These are phyloP conservation scores for Houttuynia cordata DNA, from an alignment of 164 flowering plant genomes.

Conservation along the genomic window DNA sequence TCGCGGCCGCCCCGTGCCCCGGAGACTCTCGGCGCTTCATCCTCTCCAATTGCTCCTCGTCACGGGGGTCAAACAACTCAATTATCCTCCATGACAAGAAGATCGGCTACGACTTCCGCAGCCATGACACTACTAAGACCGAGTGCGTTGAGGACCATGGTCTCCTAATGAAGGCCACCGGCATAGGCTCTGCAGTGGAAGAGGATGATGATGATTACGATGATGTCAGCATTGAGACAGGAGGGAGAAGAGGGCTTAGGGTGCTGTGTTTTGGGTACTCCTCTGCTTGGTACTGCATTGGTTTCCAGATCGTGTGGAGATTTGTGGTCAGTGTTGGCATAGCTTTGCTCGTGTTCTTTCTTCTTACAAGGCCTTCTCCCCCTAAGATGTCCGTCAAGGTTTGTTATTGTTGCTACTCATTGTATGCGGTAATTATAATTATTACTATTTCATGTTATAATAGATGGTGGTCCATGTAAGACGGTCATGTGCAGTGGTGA, in stretches of 20 bases:
- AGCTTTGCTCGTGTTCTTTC: slow-evolving; percentile 3
- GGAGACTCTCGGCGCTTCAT: slow-evolving; percentile 1
- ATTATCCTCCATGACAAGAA: slow-evolving; percentile 4
- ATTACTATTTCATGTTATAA: too few relatives aligned
- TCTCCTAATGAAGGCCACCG: background rate
- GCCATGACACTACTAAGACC: background rate
- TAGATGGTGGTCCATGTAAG: too few relatives aligned
- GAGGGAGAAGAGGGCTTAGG: background rate
- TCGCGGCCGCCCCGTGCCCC: background rate
- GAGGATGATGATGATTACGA: slow-evolving; percentile 1
- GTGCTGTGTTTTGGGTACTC: background rate
- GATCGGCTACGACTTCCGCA: slow-evolving; percentile 1
- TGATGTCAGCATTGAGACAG: background rate
- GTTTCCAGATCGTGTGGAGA: slow-evolving; percentile 4
- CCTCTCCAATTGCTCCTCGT: slow-evolving; percentile 3
- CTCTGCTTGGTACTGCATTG: slow-evolving; percentile 3
- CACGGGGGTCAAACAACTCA: slow-evolving; percentile 4
- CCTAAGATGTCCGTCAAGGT: slow-evolving; percentile 3
- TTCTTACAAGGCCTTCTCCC: background rate
- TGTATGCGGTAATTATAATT: too few relatives aligned
- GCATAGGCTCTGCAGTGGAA: background rate
- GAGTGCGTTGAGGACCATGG: background rate
- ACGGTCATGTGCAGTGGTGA: too few relatives aligned
- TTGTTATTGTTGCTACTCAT: too few relatives aligned
- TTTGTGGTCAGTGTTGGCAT: background rate